phyloP scores from a whole-genome alignment of 129 eudicot species.

The Oenanthe sinensis region DNA sequence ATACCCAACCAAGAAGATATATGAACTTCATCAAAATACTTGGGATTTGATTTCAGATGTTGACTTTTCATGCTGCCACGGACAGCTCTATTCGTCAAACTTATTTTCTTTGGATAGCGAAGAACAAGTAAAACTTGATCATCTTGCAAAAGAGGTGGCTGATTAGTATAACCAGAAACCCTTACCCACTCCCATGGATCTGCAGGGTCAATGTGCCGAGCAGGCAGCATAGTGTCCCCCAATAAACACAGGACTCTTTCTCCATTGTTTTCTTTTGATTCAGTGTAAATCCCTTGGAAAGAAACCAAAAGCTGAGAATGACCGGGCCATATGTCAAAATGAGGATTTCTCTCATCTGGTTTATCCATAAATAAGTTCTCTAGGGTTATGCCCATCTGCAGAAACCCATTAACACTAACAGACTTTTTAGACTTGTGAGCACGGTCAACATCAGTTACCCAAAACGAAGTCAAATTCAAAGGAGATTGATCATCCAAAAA shows the following conservation, averaged over 20 bases:
- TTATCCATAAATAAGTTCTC: slow-evolving; percentile 32
- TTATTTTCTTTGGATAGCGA: slow-evolving; percentile 52
- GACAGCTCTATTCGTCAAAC: slow-evolving; percentile 42
- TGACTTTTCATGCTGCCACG: slow-evolving; percentile 65
- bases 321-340: slow-evolving; percentile 53
- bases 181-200: slow-evolving; percentile 94
- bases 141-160: slow-evolving; percentile 72
- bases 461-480: slow-evolving; percentile 50
- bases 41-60: slow-evolving; percentile 48
- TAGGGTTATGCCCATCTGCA: slow-evolving; percentile 50
- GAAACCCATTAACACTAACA: slow-evolving; percentile 44
- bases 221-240: slow-evolving; percentile 72
- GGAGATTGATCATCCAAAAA: slow-evolving; percentile 33
- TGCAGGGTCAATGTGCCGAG: slow-evolving; percentile 50
- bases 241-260: slow-evolving; percentile 72
- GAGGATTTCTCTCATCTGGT: slow-evolving; percentile 41
- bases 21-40: slow-evolving; percentile 76
- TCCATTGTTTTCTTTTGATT: slow-evolving; percentile 44
- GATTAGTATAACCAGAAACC: slow-evolving; percentile 54
- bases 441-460: slow-evolving; percentile 65
- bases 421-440: slow-evolving; percentile 47
- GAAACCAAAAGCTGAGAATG: slow-evolving; percentile 51
- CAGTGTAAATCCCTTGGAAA: slow-evolving; percentile 68
- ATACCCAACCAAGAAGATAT: slow-evolving; percentile 47
- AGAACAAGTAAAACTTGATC: slow-evolving; percentile 70